Evolutionary conservation across 2,329 filamentous ascomycete genomes (phyloP).

Genomic region (Leptosphaerulina australis): DNA sequence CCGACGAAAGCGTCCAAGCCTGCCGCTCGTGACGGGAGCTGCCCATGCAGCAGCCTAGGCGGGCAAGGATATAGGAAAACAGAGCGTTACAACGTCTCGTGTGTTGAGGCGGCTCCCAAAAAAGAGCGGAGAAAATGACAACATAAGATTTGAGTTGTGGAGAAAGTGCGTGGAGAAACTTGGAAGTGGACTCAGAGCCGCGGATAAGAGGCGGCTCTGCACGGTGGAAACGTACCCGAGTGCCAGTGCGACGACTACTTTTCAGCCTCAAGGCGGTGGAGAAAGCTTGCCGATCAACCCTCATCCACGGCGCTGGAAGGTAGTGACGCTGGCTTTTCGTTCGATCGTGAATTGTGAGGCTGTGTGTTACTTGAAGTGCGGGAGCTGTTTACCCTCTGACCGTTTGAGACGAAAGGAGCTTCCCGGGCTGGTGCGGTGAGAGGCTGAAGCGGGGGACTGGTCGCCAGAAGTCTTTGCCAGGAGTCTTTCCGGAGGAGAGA

Average conservation of each 20-base stretch:
- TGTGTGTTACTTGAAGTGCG: slow-evolving; percentile 7
- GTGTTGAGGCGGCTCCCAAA: slow-evolving; percentile 12
- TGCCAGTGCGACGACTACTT: slow-evolving; percentile 43
- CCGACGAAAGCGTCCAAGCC: slow-evolving; percentile 22
- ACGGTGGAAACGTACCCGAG: slow-evolving; percentile 45
- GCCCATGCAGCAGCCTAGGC: slow-evolving; percentile 21
- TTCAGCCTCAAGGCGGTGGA: slow-evolving; percentile 49
- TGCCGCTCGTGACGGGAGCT: slow-evolving; percentile 21
- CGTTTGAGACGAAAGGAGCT: slow-evolving; percentile 13
- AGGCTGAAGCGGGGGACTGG: slow-evolving; percentile 19
- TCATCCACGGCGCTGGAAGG: slow-evolving; percentile 15
- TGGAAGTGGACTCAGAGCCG: slow-evolving; percentile 23
- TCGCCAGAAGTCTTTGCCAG: slow-evolving; percentile 15
- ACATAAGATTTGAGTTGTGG: slow-evolving; percentile 19
- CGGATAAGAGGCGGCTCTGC: slow-evolving; percentile 43
- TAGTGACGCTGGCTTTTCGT: slow-evolving; percentile 4
- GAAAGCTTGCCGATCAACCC: slow-evolving; percentile 40
- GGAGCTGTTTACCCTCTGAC: slow-evolving; percentile 6
- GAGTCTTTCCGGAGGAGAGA: slow-evolving; percentile 8
- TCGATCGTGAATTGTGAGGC: slow-evolving; percentile 12
- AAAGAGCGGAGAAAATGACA: slow-evolving; percentile 19
- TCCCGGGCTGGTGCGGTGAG: slow-evolving; percentile 18
- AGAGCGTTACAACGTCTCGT: slow-evolving; percentile 20
- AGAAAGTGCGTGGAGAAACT: slow-evolving; percentile 23
- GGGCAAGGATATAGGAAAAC: slow-evolving; percentile 21